Conservation (phyloP, 768 basidiomycete genomes). For the Termitomyces titanicus region DNA sequence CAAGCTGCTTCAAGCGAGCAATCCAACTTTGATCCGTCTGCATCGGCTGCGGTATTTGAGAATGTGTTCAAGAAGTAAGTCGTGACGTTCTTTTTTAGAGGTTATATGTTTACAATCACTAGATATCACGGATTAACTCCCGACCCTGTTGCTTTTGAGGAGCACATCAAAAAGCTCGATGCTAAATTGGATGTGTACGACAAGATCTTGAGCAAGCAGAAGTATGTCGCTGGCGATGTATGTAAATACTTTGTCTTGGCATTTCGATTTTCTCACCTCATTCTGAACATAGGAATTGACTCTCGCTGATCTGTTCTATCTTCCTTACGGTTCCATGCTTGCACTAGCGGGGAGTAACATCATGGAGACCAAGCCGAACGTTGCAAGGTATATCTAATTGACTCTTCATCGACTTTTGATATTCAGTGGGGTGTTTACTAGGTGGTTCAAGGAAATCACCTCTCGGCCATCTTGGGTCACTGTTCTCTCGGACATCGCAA, state of each 20-base stretch:
- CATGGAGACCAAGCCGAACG: slow-evolving; percentile 33
- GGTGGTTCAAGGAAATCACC: slow-evolving; percentile 49
- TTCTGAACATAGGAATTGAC: slow-evolving; percentile 22
- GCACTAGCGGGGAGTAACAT: slow-evolving; percentile 17
- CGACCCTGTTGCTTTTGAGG: slow-evolving; percentile 18
- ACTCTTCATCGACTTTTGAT: neutral
- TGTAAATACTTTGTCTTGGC: slow-evolving; percentile 8
- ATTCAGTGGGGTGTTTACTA: slow-evolving; percentile 2
- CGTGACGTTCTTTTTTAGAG: no score
- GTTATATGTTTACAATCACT: neutral
- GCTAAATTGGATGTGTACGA: slow-evolving; percentile 41
- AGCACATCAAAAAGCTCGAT: slow-evolving; percentile 20
- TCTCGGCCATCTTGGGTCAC: slow-evolving; percentile 44
- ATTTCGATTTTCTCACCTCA: neutral
- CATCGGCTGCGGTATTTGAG: slow-evolving; percentile 32
- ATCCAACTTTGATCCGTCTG: slow-evolving; percentile 39
- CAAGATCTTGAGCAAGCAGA: slow-evolving; percentile 37
- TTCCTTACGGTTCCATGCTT: slow-evolving; percentile 27
- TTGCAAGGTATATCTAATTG: slow-evolving; percentile 27
- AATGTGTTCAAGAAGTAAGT: slow-evolving; percentile 43
- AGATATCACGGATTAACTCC: neutral
- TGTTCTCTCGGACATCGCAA: slow-evolving; percentile 19
- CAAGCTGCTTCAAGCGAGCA: slow-evolving; percentile 41
- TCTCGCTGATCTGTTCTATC: slow-evolving; percentile 37
- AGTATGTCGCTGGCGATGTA: slow-evolving; percentile 45